These are phyloP conservation scores for Eimeria maxima DNA, from an alignment of 169 alveolate species.

Conservation along the genomic window DNA sequence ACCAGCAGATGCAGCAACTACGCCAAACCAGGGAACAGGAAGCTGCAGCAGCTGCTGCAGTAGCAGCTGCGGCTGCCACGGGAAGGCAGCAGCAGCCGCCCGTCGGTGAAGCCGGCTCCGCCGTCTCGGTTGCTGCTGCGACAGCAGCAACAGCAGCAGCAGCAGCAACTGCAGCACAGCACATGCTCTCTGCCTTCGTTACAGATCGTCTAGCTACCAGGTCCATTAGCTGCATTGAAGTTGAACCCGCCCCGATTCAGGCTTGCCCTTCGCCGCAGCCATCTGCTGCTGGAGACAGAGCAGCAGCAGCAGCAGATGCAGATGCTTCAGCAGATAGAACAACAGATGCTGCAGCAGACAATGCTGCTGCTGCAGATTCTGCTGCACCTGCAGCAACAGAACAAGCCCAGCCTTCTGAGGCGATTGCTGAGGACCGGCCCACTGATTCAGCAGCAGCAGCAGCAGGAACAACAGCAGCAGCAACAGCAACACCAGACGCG, in stretches of 20 bases:
- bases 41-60: no score
- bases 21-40: no score
- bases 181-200: conserved; percentile 40
- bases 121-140: not conserved
- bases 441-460: not conserved
- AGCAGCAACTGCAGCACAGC: conserved; percentile 56
- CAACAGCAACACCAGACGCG: not conserved
- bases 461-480: no score
- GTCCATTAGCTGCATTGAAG: not conserved
- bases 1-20: no score
- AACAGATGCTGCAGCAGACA: no score
- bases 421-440: not conserved
- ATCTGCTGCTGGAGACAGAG: conserved; percentile 17
- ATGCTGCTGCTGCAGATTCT: not conserved
- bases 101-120: not conserved
- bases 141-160: conserved; percentile 61
- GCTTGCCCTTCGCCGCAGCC: conserved; percentile 30
- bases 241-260: conserved; percentile 35
- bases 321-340: no score
- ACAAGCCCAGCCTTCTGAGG: not conserved
- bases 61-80: not conserved
- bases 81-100: conserved; percentile 53
- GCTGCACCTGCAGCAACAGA: conserved; percentile 34
- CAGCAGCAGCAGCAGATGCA: not conserved
- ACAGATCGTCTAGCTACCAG: not conserved